Conservation (phyloP, 129 eudicot genomes). For the Cynara cardunculus region DNA sequence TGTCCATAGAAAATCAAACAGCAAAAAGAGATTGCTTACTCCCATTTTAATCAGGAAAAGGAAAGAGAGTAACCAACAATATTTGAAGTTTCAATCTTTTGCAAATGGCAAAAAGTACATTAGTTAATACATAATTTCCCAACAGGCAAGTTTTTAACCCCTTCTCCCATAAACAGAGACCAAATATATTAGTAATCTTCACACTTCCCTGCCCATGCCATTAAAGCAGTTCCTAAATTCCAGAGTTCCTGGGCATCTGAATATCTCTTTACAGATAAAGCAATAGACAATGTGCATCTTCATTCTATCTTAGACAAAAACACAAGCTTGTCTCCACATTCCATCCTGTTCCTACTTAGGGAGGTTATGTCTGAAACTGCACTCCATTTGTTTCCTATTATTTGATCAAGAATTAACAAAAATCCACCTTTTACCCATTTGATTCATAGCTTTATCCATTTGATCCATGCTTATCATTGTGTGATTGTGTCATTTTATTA, state of each 20-base stretch:
- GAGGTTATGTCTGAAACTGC: background rate
- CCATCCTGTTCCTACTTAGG: background rate
- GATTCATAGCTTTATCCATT: background rate
- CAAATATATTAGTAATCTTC: background rate
- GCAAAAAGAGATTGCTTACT: background rate
- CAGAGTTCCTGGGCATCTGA: background rate
- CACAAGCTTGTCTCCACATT: background rate
- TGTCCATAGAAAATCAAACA: background rate
- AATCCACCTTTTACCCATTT: background rate
- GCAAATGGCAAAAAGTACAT: background rate
- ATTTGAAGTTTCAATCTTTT: background rate
- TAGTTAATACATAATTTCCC: background rate
- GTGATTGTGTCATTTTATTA: background rate
- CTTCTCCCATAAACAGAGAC: background rate
- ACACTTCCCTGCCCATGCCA: background rate
- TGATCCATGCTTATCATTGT: background rate
- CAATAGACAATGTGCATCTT: background rate
- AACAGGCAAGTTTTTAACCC: background rate
- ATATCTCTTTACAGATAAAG: background rate
- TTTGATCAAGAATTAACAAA: background rate
- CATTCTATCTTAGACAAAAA: background rate
- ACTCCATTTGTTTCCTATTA: background rate
- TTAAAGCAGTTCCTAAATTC: background rate
- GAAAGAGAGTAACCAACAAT: background rate
- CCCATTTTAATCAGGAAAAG: background rate